These are phyloP conservation scores for Boletus putidus DNA, from an alignment of 1,284 basidiomycete genomes.

Conservation along the genomic window DNA sequence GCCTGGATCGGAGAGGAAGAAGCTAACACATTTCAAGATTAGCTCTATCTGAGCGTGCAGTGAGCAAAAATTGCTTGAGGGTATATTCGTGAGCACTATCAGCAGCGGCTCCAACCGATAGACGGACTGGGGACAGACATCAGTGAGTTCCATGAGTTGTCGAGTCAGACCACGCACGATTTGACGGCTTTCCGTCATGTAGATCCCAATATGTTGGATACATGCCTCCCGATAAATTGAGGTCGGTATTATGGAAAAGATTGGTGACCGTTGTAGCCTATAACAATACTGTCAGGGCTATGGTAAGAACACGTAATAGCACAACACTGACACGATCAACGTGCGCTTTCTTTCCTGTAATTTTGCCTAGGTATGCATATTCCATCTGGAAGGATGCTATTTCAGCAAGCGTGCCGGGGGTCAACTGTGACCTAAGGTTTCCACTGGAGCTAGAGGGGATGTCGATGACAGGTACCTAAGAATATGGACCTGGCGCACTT, in stretches of 20 bases:
- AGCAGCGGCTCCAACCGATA: slow-evolving; percentile 63
- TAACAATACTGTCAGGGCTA: background rate
- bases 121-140: slow-evolving; percentile 39
- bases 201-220: slow-evolving; percentile 55
- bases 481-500: slow-evolving; percentile 39
- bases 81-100: slow-evolving; percentile 78
- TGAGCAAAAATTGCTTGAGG: slow-evolving; percentile 70
- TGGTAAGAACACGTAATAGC: background rate
- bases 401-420: slow-evolving; percentile 52
- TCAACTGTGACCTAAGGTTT: slow-evolving; percentile 14
- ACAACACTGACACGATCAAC: slow-evolving; percentile 45
- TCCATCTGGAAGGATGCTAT: slow-evolving; percentile 59
- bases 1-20: background rate
- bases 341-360: slow-evolving; percentile 51
- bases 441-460: background rate
- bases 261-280: slow-evolving; percentile 56
- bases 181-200: slow-evolving; percentile 41
- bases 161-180: slow-evolving; percentile 39
- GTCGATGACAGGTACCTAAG: background rate
- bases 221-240: slow-evolving; percentile 52
- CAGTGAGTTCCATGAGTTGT: slow-evolving; percentile 1
- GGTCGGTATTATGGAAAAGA: slow-evolving; percentile 46
- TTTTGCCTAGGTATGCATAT: slow-evolving; percentile 57
- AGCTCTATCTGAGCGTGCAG: slow-evolving; percentile 55
- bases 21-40: slow-evolving; percentile 64